These are phyloP conservation scores for Diplodia corticola DNA, from an alignment of 2,329 filamentous ascomycete species.

Conservation along the genomic window DNA sequence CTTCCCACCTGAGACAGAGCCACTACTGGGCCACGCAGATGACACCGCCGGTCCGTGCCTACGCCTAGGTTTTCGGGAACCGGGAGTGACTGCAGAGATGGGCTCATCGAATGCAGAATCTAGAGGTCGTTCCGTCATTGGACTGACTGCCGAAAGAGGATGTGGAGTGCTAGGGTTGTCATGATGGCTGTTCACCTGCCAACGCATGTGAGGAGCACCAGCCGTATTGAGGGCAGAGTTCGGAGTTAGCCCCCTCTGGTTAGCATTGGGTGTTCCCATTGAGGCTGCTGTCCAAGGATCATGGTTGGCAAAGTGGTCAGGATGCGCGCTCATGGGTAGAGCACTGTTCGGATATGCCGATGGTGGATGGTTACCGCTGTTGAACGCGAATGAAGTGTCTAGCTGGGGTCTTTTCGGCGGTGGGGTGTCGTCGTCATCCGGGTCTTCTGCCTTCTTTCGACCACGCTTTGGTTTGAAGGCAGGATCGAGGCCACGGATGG, in stretches of 20 bases:
- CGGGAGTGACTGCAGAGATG: conserved; percentile 69
- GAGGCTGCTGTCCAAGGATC: conserved; percentile 50
- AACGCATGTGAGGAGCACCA: conserved; percentile 45
- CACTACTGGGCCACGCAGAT: conserved; percentile 79
- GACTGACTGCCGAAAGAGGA: conserved; percentile 76
- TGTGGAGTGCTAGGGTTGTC: conserved; percentile 68
- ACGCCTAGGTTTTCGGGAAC: conserved; percentile 53
- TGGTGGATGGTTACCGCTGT: conserved; percentile 41
- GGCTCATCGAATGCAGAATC: conserved; percentile 60
- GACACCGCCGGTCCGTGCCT: conserved; percentile 85
- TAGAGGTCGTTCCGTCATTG: conserved; percentile 54
- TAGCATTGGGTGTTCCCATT: conserved; percentile 37
- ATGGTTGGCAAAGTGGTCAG: conserved; percentile 48
- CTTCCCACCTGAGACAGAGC: conserved; percentile 65
- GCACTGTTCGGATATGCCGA: conserved; percentile 55
- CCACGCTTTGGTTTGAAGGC: conserved; percentile 66
- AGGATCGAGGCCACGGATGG: conserved; percentile 78
- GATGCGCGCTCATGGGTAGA: conserved; percentile 55
- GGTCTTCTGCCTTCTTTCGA: conserved; percentile 61
- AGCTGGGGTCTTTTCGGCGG: conserved; percentile 62
- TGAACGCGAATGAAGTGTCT: conserved; percentile 49
- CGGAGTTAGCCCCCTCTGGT: conserved; percentile 36
- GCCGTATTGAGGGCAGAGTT: conserved; percentile 47
- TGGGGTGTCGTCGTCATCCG: conserved; percentile 53
- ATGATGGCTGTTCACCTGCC: conserved; percentile 56